Conservation (phyloP, 441 rosid genomes). For the Sinapis alba region DNA sequence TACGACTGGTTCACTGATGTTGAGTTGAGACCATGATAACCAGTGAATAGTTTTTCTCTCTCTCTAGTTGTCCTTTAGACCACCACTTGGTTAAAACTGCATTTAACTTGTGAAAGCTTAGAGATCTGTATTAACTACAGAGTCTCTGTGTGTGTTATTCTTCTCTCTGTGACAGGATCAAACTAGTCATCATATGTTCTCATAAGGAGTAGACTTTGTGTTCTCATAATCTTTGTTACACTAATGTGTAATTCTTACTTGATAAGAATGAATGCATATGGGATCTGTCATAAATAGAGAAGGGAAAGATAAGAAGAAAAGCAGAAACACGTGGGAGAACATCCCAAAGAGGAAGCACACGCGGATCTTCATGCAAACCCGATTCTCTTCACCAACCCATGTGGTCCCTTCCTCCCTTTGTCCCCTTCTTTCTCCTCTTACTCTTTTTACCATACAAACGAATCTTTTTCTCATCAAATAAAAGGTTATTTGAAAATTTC, state of each 20-base stretch:
- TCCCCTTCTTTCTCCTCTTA: constrained; percentile 17
- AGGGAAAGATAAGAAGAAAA: constrained; percentile 11
- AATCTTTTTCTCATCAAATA: constrained; percentile 24
- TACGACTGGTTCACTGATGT: not conserved
- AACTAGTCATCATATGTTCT: constrained; percentile 2
- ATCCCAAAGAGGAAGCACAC: constrained; percentile 44
- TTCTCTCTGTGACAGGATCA: constrained; percentile 22
- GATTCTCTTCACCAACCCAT: constrained; percentile 28
- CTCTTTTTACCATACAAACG: constrained; percentile 9
- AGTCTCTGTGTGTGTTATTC: not conserved
- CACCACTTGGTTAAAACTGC: not conserved
- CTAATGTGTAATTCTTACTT: not conserved
- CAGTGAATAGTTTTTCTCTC: not conserved
- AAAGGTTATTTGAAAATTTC: not conserved
- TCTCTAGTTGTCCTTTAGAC: not conserved
- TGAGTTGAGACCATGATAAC: not conserved
- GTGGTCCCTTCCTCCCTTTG: constrained; percentile 37
- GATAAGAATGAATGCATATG: not conserved
- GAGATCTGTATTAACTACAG: not conserved
- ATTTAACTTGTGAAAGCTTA: not conserved
- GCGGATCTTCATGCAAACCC: constrained; percentile 43
- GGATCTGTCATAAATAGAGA: constrained; percentile 7
- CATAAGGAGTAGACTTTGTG: not conserved
- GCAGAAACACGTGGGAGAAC: constrained; percentile 41
- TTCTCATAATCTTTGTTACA: not conserved